Conservation (phyloP, 176 grass and related monocot species). For the Oryza brachyantha region DNA sequence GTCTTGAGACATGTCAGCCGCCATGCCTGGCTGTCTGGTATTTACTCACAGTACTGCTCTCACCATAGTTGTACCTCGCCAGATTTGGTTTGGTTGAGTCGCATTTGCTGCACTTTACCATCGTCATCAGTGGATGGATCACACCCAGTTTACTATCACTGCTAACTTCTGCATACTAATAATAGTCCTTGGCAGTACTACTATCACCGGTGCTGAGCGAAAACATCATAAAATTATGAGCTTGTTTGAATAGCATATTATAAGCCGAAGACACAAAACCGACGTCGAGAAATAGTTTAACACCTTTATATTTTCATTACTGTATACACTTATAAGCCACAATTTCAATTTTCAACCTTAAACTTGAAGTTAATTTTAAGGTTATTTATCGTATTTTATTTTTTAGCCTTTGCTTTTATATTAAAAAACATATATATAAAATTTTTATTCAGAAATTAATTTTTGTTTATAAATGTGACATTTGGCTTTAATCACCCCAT, state of each 20-base stretch:
- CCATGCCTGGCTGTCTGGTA: slow-evolving; percentile 19
- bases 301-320: too few relatives aligned
- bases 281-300: neutral
- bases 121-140: neutral
- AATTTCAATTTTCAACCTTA: too few relatives aligned
- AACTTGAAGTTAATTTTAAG: too few relatives aligned
- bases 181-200: neutral
- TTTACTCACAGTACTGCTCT: neutral
- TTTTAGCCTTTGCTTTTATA: too few relatives aligned
- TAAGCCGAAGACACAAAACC: neutral
- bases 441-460: too few relatives aligned
- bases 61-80: neutral
- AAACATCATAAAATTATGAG: neutral
- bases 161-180: neutral
- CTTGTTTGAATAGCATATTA: neutral
- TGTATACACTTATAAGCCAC: too few relatives aligned
- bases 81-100: slow-evolving; percentile 18
- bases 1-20: neutral
- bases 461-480: too few relatives aligned
- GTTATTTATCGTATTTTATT: too few relatives aligned
- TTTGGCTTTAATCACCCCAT: too few relatives aligned
- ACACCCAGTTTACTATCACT: neutral
- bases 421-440: too few relatives aligned
- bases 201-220: neutral
- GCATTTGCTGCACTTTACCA: slow-evolving; percentile 11